Percentiles rank a stretch among this genome's conserved stretches.
Conservation (phyloP, 192 early-diverging fungal species). For the Backusella australiensis region DNA sequence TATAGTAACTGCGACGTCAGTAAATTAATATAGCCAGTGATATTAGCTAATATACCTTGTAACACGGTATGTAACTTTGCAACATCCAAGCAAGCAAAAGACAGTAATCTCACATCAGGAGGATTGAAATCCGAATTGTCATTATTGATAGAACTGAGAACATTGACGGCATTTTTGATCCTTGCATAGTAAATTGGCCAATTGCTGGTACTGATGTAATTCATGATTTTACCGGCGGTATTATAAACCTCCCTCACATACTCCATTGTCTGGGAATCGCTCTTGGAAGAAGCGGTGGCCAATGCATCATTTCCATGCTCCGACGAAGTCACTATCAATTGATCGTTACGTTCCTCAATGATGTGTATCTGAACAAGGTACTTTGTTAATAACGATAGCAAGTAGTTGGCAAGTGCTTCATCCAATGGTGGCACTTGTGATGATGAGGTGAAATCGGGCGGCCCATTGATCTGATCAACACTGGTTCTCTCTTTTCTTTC, state of each 20-base stretch:
- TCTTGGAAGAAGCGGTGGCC: not conserved
- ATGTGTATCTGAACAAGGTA: constrained; percentile 17
- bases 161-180: constrained; percentile 47
- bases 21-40: constrained; percentile 12
- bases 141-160: constrained; percentile 9
- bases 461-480: not conserved
- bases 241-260: constrained; percentile 69
- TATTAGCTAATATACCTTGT: constrained; percentile 38
- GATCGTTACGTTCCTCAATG: constrained; percentile 9
- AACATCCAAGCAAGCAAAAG: constrained; percentile 23
- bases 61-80: constrained; percentile 55
- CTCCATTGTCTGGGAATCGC: constrained; percentile 24
- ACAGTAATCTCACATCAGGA: constrained; percentile 15
- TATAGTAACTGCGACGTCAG: not conserved
- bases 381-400: constrained; percentile 6
- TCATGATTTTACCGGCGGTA: constrained; percentile 75
- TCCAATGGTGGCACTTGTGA: constrained; percentile 71
- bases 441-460: not conserved
- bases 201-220: constrained; percentile 84
- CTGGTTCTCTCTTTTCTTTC: not conserved
- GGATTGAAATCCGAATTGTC: constrained; percentile 15
- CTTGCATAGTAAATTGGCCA: constrained; percentile 79
- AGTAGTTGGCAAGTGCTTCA: constrained; percentile 44
- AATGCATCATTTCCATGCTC: constrained; percentile 14
- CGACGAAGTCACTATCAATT: not conserved